Evolutionary conservation across 352 stramenopile species (phyloP), one percentile per base, ranked within the genome.

Genomic region (Elongisporangium anandrum): DNA sequence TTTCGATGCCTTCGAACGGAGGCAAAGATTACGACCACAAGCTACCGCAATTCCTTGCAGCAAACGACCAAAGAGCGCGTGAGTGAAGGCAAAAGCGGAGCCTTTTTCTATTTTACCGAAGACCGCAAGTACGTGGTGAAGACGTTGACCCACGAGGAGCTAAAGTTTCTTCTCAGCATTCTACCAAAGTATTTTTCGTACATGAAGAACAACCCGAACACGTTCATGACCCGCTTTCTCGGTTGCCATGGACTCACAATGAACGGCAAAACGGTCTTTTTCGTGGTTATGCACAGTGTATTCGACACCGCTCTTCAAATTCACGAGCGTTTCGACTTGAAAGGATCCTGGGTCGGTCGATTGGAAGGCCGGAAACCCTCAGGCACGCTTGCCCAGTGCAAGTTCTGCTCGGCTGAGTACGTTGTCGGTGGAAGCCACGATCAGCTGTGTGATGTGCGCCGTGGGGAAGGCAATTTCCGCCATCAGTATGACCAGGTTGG

Each of bases 121-220:
- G 85, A 94, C 39, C 79, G 76, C 51, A 90, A 91, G 63, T 94
- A 91, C 52, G 79, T 94, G 1, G 82, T 94, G 17, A 94, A 94
- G 69, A 94, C 85, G 16, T 73, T 92, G 19, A 86, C 72, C 0
- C 77, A 82, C 22, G 81, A 92, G 52, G 85, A 92, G 56, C 77
- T 89, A 45, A 83, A 85, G 49, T 94, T 92, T 49, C 60, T 94
- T 15, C 52, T 91, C 12, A 70, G 69, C 23, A 94, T 94, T 19
- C 49, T 94, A 24, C 85, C 82, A 0, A 73, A 74, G 19, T 94
- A 92, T 65, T 84, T 85, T 65, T 77, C 66, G 12, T 90, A 78
- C 65, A 78, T 88, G 61, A 80, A 76, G 47, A 70, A 59, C 13
- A 69, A 92, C 54, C 75, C 85, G 0, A 80, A 90, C 55, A 94